These are phyloP conservation scores for Tetrahymena borealis DNA, from an alignment of 73 alveolate genomes.

Conservation along the genomic window DNA sequence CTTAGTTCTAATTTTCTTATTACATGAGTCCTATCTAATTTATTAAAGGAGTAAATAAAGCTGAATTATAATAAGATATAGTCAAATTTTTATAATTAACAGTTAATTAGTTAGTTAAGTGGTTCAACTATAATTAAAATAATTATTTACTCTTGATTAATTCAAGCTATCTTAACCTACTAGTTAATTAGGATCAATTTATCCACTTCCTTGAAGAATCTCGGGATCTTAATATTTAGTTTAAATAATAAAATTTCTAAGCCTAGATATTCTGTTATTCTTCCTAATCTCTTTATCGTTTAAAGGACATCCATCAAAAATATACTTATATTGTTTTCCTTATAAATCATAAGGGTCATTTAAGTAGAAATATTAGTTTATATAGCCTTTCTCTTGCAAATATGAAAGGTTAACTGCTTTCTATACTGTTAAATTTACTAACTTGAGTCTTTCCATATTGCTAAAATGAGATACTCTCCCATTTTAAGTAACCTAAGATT, in stretches of 20 bases:
- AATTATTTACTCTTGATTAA: not conserved
- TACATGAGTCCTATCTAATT: too few species aligned
- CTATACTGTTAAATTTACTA: conserved; percentile 5
- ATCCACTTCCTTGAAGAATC: not conserved
- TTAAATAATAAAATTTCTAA: not conserved
- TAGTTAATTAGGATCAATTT: not conserved
- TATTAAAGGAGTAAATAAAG: too few species aligned
- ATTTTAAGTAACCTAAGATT: conserved; percentile 13
- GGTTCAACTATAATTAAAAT: too few species aligned
- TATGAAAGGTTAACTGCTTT: conserved; percentile 13
- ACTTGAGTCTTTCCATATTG: conserved; percentile 30
- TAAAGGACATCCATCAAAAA: not conserved
- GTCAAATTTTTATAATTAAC: too few species aligned
- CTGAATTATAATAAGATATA: too few species aligned
- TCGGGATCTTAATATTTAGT: not conserved
- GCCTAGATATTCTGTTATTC: not conserved
- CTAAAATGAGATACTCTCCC: conserved; percentile 16
- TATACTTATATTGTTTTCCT: conserved; percentile 5
- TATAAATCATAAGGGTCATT: conserved; percentile 30
- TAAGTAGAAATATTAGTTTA: not conserved
- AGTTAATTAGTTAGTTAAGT: too few species aligned
- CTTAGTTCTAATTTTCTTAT: too few species aligned
- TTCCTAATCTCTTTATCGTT: not conserved
- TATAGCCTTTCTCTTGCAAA: not conserved
- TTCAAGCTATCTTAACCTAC: not conserved